These are phyloP conservation scores for Monosporascus sp. DNA, from an alignment of 2,329 filamentous ascomycete genomes.

Conservation along the genomic window DNA sequence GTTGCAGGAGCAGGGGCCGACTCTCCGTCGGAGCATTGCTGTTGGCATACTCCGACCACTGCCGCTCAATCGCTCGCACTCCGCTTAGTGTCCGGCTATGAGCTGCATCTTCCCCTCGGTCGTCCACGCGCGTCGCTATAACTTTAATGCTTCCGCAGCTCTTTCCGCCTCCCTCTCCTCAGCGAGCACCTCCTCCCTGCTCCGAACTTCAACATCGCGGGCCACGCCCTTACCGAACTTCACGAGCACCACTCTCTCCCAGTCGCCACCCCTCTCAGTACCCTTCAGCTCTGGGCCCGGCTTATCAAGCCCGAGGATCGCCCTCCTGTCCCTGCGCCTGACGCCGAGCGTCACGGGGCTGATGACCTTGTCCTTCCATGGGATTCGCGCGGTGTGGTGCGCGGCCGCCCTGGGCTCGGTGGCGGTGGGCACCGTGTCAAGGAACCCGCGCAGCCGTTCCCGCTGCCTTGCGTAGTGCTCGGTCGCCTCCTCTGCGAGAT, in stretches of 20 bases:
- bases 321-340: conserved; percentile 38
- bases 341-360: conserved; percentile 46
- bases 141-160: conserved; percentile 6
- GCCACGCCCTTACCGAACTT: conserved; percentile 47
- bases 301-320: conserved; percentile 52
- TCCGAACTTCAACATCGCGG: conserved; percentile 47
- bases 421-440: conserved; percentile 39
- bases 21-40: no score
- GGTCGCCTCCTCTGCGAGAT: conserved; percentile 7
- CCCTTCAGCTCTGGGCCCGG: conserved; percentile 51
- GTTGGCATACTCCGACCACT: no score
- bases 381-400: conserved; percentile 40
- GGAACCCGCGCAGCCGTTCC: conserved; percentile 47
- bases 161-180: conserved; percentile 35
- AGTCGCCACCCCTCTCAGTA: conserved; percentile 48
- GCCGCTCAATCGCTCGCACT: no score
- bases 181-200: conserved; percentile 42
- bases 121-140: not conserved
- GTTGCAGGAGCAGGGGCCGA: no score
- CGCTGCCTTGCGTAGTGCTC: conserved; percentile 43
- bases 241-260: conserved; percentile 54
- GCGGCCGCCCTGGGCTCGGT: conserved; percentile 32
- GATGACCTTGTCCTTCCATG: conserved; percentile 59
- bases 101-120: no score
- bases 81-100: no score